phyloP scores from a whole-genome alignment of 306 rosid species.

The Begonia peltatifolia region DNA sequence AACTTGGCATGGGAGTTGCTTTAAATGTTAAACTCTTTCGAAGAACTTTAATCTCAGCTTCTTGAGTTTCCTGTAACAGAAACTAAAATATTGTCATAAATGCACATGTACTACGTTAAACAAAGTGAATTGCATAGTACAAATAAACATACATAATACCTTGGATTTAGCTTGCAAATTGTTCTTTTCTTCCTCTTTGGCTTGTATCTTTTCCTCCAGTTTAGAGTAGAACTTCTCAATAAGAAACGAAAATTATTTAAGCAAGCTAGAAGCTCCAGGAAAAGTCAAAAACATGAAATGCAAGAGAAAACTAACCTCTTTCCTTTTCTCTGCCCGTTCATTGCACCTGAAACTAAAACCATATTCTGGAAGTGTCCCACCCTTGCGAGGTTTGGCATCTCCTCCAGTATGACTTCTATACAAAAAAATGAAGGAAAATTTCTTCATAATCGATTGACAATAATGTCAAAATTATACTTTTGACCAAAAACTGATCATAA shows the following conservation, averaged over 20 bases:
- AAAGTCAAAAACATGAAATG: background rate
- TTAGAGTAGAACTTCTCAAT: constrained; percentile 73
- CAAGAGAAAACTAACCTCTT: constrained; percentile 30
- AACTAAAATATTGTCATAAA: background rate
- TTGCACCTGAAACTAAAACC: constrained; percentile 91
- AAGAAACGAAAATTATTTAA: constrained; percentile 10
- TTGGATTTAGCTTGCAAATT: constrained; percentile 79
- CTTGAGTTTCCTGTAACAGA: constrained; percentile 70
- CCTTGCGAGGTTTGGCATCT: constrained; percentile 44
- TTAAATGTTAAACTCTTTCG: constrained; percentile 52
- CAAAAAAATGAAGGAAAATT: constrained; percentile 29
- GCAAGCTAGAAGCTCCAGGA: constrained; percentile 4
- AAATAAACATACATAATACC: constrained; percentile 26
- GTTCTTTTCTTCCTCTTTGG: constrained; percentile 83
- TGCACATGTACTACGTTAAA: too few species aligned
- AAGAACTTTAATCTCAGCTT: constrained; percentile 58
- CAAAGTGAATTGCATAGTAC: too few species aligned
- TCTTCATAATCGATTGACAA: background rate
- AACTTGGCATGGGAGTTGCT: constrained; percentile 78
- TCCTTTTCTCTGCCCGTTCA: constrained; percentile 91
- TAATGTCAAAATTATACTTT: too few species aligned
- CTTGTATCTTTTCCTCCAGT: constrained; percentile 95
- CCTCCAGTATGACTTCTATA: constrained; percentile 48
- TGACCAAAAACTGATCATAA: too few species aligned
- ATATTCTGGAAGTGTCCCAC: constrained; percentile 68